Evolutionary conservation across 176 grass and related monocot species (phyloP).

Genomic region (Oryza glaberrima): DNA sequence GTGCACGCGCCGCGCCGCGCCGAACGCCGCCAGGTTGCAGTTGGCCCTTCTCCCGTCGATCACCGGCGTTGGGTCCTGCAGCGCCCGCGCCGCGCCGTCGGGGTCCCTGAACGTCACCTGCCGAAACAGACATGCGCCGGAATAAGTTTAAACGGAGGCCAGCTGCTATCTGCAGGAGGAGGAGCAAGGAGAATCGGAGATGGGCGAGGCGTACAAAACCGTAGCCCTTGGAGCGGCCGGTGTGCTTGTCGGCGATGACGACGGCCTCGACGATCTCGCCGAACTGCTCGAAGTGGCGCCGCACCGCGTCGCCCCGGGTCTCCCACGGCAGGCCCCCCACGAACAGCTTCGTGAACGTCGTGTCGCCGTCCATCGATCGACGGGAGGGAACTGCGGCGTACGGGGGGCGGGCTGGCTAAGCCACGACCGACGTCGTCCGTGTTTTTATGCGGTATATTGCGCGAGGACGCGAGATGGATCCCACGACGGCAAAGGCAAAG

Average conservation of each 20-base stretch:
- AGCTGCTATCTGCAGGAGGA: not conserved
- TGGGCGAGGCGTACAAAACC: slow-evolving; percentile 49
- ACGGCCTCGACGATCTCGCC: slow-evolving; percentile 64
- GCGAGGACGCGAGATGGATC: not conserved
- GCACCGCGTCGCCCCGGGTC: slow-evolving; percentile 57
- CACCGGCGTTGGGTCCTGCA: slow-evolving; percentile 62
- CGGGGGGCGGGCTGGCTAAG: too few species aligned
- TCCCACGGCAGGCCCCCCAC: slow-evolving; percentile 65
- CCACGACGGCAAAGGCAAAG: not conserved
- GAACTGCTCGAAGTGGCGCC: slow-evolving; percentile 60
- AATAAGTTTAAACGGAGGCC: not conserved
- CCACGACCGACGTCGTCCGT: not conserved
- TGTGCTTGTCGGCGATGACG: slow-evolving; percentile 72
- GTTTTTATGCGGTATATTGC: not conserved
- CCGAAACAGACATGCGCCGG: not conserved
- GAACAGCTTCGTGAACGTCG: slow-evolving; percentile 65
- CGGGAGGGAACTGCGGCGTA: not conserved
- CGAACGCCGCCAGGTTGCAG: slow-evolving; percentile 63
- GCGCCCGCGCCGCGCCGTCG: slow-evolving; percentile 46
- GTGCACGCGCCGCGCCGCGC: slow-evolving; percentile 24
- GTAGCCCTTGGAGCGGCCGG: slow-evolving; percentile 66
- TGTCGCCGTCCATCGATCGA: slow-evolving; percentile 48
- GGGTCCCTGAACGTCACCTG: slow-evolving; percentile 63
- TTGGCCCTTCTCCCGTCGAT: slow-evolving; percentile 64
- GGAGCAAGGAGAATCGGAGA: too few species aligned